These are phyloP conservation scores for Prunus dulcis DNA, from an alignment of 306 rosid species.

Conservation along the genomic window DNA sequence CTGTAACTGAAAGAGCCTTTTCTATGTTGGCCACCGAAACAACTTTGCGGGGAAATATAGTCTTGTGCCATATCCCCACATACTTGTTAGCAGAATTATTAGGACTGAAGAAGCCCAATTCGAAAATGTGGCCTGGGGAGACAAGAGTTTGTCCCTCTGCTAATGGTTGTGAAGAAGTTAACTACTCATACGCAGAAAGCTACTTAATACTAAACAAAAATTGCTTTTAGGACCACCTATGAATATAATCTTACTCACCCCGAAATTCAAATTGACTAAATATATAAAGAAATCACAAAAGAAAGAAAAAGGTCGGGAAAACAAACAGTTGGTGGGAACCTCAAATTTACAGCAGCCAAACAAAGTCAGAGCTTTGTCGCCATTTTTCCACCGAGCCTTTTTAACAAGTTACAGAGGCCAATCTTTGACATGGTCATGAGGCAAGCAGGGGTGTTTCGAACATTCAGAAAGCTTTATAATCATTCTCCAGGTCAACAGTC, in stretches of 20 bases:
- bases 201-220: no score
- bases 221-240: not conserved
- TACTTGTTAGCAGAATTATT: slow-evolving; percentile 29
- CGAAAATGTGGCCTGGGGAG: slow-evolving; percentile 20
- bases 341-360: no score
- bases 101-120: slow-evolving; percentile 47
- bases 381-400: no score
- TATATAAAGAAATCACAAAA: no score
- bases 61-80: slow-evolving; percentile 39
- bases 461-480: no score
- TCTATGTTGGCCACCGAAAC: slow-evolving; percentile 11
- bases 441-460: no score
- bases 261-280: no score
- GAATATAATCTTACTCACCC: not conserved
- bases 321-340: not conserved
- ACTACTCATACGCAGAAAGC: no score
- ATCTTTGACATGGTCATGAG: no score
- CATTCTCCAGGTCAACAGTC: no score
- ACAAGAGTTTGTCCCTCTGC: not conserved
- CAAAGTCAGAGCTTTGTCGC: no score
- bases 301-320: not conserved
- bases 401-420: no score
- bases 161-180: slow-evolving; percentile 8
- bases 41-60: slow-evolving; percentile 8
- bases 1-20: not conserved